phyloP scores from a whole-genome alignment of 1,284 basidiomycete species.

The Ustilago crameri region DNA sequence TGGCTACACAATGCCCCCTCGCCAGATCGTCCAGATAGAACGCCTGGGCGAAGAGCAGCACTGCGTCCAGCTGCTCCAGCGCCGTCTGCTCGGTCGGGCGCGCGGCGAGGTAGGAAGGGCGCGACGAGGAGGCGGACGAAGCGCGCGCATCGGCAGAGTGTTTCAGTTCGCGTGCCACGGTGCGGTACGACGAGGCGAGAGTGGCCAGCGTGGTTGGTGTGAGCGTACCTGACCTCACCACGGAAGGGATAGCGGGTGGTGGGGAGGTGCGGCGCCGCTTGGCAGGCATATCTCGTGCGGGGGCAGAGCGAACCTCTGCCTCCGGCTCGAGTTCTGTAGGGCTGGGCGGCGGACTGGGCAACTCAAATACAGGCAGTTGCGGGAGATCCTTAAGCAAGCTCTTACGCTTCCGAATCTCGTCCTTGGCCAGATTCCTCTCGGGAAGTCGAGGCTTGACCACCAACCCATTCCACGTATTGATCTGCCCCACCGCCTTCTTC shows the following conservation, averaged over 20 bases:
- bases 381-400: slow-evolving; percentile 8
- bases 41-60: slow-evolving; percentile 71
- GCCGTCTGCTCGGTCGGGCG: slow-evolving; percentile 64
- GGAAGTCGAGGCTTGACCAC: slow-evolving; percentile 12
- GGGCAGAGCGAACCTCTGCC: too few species aligned
- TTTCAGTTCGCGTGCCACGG: slow-evolving; percentile 63
- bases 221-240: neutral
- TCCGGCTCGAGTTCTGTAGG: too few species aligned
- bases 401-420: slow-evolving; percentile 27
- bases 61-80: slow-evolving; percentile 70
- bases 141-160: slow-evolving; percentile 62
- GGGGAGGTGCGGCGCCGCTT: neutral
- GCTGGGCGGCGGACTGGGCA: slow-evolving; percentile 37
- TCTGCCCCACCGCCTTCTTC: neutral
- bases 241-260: slow-evolving; percentile 1
- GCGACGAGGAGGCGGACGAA: slow-evolving; percentile 7
- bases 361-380: neutral
- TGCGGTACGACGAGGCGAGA: slow-evolving; percentile 27
- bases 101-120: slow-evolving; percentile 27
- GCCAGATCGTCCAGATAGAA: slow-evolving; percentile 71
- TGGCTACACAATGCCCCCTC: slow-evolving; percentile 11
- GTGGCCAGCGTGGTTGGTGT: slow-evolving; percentile 2
- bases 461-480: slow-evolving; percentile 41
- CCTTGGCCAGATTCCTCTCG: neutral
- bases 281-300: too few species aligned